Conservation (phyloP, 345 rosid genomes). For the Salix udensis region DNA sequence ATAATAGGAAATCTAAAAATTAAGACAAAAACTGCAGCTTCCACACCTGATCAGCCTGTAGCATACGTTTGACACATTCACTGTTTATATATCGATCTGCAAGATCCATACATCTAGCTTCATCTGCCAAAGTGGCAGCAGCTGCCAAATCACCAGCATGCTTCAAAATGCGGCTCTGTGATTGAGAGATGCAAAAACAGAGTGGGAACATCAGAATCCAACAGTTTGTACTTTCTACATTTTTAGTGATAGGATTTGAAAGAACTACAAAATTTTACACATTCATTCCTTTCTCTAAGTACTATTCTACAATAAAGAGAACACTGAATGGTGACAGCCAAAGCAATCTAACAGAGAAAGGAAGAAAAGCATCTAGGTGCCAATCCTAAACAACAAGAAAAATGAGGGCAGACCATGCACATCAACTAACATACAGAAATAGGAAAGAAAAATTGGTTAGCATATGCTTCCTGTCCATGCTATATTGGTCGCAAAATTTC, state of each 20-base stretch:
- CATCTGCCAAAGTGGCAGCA: slow-evolving; percentile 96
- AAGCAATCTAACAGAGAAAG: not conserved
- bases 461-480: not conserved
- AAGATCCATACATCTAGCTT: slow-evolving; percentile 99
- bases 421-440: not conserved
- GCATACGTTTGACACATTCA: slow-evolving; percentile 96
- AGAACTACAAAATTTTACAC: not conserved
- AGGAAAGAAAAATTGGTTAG: not conserved
- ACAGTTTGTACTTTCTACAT: not conserved
- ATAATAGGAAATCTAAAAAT: not conserved
- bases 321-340: not conserved
- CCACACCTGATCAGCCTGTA: slow-evolving; percentile 95
- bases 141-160: slow-evolving; percentile 92
- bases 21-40: slow-evolving; percentile 8
- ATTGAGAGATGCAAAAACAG: slow-evolving; percentile 15
- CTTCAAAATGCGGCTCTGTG: slow-evolving; percentile 94
- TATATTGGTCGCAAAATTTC: not conserved
- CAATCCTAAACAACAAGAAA: not conserved
- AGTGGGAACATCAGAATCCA: not conserved
- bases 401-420: not conserved
- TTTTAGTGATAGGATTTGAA: not conserved
- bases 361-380: not conserved
- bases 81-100: slow-evolving; percentile 94
- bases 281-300: not conserved
- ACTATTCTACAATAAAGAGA: not conserved